These are phyloP conservation scores for Dionaea muscipula DNA, from an alignment of 179 eudicot species.

Conservation along the genomic window DNA sequence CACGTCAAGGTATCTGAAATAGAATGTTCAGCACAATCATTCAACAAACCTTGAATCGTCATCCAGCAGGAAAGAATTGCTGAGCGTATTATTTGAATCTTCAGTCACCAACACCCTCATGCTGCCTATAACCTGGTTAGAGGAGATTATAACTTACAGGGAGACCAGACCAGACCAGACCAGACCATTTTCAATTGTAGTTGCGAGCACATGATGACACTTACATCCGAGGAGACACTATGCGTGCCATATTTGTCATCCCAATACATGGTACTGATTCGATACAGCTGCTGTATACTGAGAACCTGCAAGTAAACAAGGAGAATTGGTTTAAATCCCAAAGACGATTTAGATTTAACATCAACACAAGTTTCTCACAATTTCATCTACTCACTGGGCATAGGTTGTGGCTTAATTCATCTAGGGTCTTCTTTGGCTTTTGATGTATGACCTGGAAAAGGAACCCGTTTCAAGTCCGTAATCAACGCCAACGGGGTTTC, in stretches of 20 bases:
- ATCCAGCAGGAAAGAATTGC: conserved; percentile 39
- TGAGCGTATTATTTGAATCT: conserved; percentile 60
- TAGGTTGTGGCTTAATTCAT: conserved; percentile 35
- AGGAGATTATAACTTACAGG: background rate
- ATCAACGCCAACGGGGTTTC: background rate
- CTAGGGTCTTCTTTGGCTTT: conserved; percentile 12
- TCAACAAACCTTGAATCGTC: conserved; percentile 69
- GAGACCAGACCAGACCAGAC: no score
- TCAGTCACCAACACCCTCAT: conserved; percentile 83
- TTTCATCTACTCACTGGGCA: conserved; percentile 34
- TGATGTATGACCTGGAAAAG: conserved; percentile 39
- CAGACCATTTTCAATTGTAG: background rate
- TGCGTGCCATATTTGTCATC: conserved; percentile 31
- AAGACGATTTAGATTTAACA: background rate
- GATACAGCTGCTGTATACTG: conserved; percentile 82
- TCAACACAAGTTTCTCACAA: no score
- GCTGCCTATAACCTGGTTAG: conserved; percentile 60
- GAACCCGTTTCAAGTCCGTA: background rate
- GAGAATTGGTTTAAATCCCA: conserved; percentile 8
- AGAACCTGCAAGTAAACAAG: conserved; percentile 31
- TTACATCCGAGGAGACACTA: conserved; percentile 78
- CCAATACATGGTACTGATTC: conserved; percentile 97
- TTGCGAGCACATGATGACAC: conserved; percentile 18
- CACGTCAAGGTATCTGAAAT: background rate
- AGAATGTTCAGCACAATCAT: background rate